Evolutionary conservation across 2,329 filamentous ascomycete species (phyloP), one percentile per base, ranked within the genome.

Genomic region (Claviceps fusiformis): DNA sequence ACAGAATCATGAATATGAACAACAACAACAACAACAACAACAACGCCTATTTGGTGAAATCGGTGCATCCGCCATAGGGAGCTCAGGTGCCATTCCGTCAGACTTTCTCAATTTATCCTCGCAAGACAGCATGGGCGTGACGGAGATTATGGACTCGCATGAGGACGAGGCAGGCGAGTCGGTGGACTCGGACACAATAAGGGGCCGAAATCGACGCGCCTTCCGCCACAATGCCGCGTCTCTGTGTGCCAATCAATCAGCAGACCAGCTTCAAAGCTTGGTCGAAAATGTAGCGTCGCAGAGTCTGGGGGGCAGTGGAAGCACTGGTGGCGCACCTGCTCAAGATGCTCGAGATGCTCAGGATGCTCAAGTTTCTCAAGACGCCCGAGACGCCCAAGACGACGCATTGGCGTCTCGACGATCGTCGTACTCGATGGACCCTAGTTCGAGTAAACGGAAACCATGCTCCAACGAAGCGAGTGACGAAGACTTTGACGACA

Each of bases 381-480:
- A 17, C 3, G 3, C 39, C 8, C 39, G n/a, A 17, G 17, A n/a
- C 8, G 39, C 39, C n/a, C 39, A 41, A n/a, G 45, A 29, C 3
- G 15, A 60, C 17, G 54, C 56, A 3, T 55, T 53, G 7, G 43
- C 56, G 5, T 65, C 67, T 6, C 59, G 58, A 17, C 62, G 60
- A 35, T 62, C 63, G 2, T 58, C 63, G 24, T 59, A 60, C 44
- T 64, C 67, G 4, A 51, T 63, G 44, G 66, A 76, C 41, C 68
- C 78, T 27, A 75, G 69, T 45, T 70, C 73, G 4, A 82, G 79
- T 67, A 83, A 83, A 63, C 70, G 80, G 50, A 82, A 81, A 58
- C 73, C 78, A 1, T 57, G 67, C 4, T 73, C 70, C 1, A 65
- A 70, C 37, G 76, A 79, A 47, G 72, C 70, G 2, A 79, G 76